Evolutionary conservation across 163 green algal species (phyloP), one percentile per base, ranked within the genome.

Genomic region (Scenedesmus sp.): DNA sequence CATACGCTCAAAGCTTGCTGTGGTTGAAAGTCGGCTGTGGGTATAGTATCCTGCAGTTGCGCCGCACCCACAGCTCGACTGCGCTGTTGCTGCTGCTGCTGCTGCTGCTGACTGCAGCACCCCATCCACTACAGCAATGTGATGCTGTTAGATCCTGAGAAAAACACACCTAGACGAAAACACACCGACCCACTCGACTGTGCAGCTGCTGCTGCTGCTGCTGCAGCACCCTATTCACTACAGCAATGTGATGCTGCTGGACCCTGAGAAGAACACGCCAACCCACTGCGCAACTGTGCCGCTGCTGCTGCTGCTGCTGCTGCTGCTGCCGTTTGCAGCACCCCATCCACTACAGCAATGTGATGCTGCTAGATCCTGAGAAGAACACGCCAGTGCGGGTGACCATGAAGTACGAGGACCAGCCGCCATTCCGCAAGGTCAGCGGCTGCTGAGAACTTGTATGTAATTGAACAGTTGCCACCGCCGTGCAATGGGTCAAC

Each of bases 261-360:
- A 98, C 91, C 96, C 96, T 0, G 88, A 95, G 18, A 97, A 93
- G 1, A 94, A 95, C 34, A 67, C 77, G 54, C 94, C 97, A 4
- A 94, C 96, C 20, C 93, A 95, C 5, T 26, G 26, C 34, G 34
- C 34, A 46, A 46, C 34, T n/a, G 16, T 81, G 6, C n/a, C 10
- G 2, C 2, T 81, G 70, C 70, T 12, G 18, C 20, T 64, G 77
- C 77, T 84, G 34, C 26, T 88, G 84, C 57, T 82, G 81, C 91
- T 46, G 34, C 34, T 26, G 26, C 26, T 26, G 26, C 26, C 26
- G 26, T 26, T 26, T 26, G 26, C 26, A 97, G 94, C 87, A 91
- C 7, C 96, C 96, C 7, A 74, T 98, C 18, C 93, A 96, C 90
- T 98, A 98, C 91, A 96, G 93, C 66, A 98, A 98, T 86, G 95